These are phyloP conservation scores for Fraxinus angustifolia DNA, from an alignment of 305 asterid species.

Conservation along the genomic window DNA sequence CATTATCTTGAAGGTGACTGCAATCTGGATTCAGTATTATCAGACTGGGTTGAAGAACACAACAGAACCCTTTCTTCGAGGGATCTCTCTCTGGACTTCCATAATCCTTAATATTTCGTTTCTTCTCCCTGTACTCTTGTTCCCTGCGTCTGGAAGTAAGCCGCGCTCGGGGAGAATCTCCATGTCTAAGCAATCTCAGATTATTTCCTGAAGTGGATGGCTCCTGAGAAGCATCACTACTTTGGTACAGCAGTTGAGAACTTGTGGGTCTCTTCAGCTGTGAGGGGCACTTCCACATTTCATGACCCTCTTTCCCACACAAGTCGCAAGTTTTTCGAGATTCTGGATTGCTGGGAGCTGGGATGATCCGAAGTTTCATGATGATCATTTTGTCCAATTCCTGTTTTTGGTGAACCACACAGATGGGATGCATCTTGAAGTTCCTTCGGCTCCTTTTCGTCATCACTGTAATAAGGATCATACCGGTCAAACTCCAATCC, in stretches of 20 bases:
- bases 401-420: constrained; percentile 24
- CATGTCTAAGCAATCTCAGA: constrained; percentile 10
- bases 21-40: constrained; percentile 24
- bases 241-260: constrained; percentile 12
- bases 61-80: constrained; percentile 15
- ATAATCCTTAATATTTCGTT: constrained; percentile 13
- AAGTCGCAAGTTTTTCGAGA: constrained; percentile 22
- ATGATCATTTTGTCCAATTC: neutral
- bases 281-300: constrained; percentile 26
- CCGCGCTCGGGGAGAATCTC: constrained; percentile 21
- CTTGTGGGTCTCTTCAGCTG: constrained; percentile 22
- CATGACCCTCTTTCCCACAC: constrained; percentile 36
- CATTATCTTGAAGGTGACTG: constrained; percentile 18
- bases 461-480: constrained; percentile 42
- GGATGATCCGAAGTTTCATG: neutral
- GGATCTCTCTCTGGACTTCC: constrained; percentile 7
- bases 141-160: neutral
- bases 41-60: constrained; percentile 22
- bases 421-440: constrained; percentile 5
- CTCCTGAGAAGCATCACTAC: constrained; percentile 20
- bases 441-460: constrained; percentile 32
- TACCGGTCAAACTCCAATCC: constrained; percentile 45
- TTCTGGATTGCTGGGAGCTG: neutral
- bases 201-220: constrained; percentile 21
- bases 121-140: constrained; percentile 16